phyloP scores from a whole-genome alignment of 2,329 filamentous ascomycete genomes.

The Hymenoscyphus salicellus region DNA sequence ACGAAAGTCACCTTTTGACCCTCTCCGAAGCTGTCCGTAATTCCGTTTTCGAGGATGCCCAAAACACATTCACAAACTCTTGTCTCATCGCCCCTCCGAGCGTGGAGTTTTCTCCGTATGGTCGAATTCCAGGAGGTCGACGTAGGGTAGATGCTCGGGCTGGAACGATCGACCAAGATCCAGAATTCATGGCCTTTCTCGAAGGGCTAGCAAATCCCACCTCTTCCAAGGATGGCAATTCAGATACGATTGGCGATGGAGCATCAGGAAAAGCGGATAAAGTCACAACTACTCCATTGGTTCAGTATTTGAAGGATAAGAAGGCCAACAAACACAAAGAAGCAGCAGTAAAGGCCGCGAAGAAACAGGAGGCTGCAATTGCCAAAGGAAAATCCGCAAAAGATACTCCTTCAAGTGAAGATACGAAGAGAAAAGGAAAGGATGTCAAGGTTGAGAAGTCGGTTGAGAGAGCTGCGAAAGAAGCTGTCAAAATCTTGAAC shows the following conservation, averaged over 20 bases:
- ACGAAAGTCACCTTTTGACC: conserved; percentile 61
- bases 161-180: conserved; percentile 93
- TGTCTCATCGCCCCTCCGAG: conserved; percentile 74
- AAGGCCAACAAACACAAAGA: conserved; percentile 73
- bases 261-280: conserved; percentile 45
- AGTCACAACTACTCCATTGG: conserved; percentile 78
- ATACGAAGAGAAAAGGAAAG: conserved; percentile 55
- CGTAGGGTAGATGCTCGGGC: conserved; percentile 78
- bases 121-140: conserved; percentile 73
- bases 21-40: conserved; percentile 70
- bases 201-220: conserved; percentile 75
- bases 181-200: conserved; percentile 91
- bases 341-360: conserved; percentile 49
- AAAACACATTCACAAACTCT: conserved; percentile 68
- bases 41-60: conserved; percentile 75
- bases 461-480: conserved; percentile 59
- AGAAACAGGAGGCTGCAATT: conserved; percentile 48
- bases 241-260: conserved; percentile 39
- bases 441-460: conserved; percentile 61
- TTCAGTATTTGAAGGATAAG: conserved; percentile 88
- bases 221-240: conserved; percentile 46
- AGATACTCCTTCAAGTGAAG: conserved; percentile 44
- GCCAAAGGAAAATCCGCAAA: conserved; percentile 54
- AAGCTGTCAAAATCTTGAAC: conserved; percentile 61
- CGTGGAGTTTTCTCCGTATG: conserved; percentile 79